Evolutionary conservation across 805 yeast species (phyloP), one percentile per base, ranked within the genome.

Genomic region (Metschnikowia baotianmanensis): DNA sequence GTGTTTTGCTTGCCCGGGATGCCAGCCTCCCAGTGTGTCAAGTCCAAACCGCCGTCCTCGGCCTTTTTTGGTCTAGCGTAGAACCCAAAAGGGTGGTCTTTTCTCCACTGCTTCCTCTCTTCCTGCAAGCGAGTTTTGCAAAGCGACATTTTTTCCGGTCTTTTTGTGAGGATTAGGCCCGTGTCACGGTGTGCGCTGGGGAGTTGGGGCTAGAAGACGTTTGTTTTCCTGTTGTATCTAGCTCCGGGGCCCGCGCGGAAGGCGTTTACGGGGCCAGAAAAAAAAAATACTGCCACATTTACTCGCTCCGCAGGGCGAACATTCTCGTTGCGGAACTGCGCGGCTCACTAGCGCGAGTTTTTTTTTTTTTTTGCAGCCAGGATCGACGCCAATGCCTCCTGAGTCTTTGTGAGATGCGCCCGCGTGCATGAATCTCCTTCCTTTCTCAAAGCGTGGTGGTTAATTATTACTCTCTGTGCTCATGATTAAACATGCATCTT

Each of bases 51-150:
- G 3, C 99, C 99, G 56, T 89, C 96, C 1, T 70, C 56, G n/a
- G 74, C 70, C 60, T 86, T 90, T 19, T 67, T 58, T 11, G 99
- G 99, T 57, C 87, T 86, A 27, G 99, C 99, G 52, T 68, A 90
- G 64, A 93, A 93, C 6, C 98, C 98, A 64, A 90, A 93, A 0
- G 99, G 99, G 60, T 93, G 99, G 61, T 89, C 96, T 61, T 88
- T 91, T 53, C 99, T 80, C 99, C 99, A 93, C 62, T 85, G 88
- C 65, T 90, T 91, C 63, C 99, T 82, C 50, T 91, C 99, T 63
- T 89, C 96, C 58, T 90, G 97, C 29, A 91, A 76, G 54, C 99
- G 79, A 44, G 80, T 87, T 49, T 82, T 70, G 61, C 95, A 83
- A 45, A 88, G 75, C 44, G 85, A 69, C 74, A 58, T 57, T 36